These are phyloP conservation scores for Scutellaria minor DNA, from an alignment of 257 asterid genomes.

Conservation along the genomic window DNA sequence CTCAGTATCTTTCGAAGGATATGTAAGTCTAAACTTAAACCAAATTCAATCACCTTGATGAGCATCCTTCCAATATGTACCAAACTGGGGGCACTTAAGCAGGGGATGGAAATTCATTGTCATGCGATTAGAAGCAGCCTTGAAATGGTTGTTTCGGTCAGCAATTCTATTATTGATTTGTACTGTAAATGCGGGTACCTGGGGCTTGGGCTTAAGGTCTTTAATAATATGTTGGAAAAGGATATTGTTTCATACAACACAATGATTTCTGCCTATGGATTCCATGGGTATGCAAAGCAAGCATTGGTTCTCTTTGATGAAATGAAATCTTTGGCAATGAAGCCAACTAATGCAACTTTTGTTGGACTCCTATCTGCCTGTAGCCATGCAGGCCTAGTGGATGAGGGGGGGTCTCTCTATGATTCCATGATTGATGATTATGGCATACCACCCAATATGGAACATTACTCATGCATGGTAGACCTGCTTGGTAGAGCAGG, in stretches of 20 bases:
- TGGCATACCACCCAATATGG: conserved; percentile 40
- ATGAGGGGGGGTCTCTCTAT: conserved; percentile 40
- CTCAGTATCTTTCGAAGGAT: conserved; percentile 37
- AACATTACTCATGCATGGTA: conserved; percentile 53
- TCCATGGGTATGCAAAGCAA: conserved; percentile 44
- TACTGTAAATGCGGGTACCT: conserved; percentile 49
- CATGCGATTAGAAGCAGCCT: conserved; percentile 35
- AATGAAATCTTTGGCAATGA: conserved; percentile 32
- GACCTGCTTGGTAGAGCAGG: conserved; percentile 56
- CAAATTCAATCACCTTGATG: conserved; percentile 42
- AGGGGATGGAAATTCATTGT: conserved; percentile 47
- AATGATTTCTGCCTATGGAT: conserved; percentile 45
- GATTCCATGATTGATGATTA: conserved; percentile 39
- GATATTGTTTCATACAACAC: conserved; percentile 47
- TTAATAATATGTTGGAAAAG: conserved; percentile 41
- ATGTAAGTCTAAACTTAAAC: conserved; percentile 35
- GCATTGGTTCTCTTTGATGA: conserved; percentile 43
- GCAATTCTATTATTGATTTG: conserved; percentile 45
- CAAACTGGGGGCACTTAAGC: conserved; percentile 45
- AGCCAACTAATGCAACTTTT: conserved; percentile 43
- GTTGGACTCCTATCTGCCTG: conserved; percentile 46
- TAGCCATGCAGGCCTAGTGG: conserved; percentile 48
- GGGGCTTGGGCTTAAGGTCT: conserved; percentile 40
- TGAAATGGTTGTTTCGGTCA: conserved; percentile 31
- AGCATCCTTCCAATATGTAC: conserved; percentile 44